Evolutionary conservation across 345 rosid species (phyloP), one percentile per base, ranked within the genome.

Genomic region (Trapa bicornis): DNA sequence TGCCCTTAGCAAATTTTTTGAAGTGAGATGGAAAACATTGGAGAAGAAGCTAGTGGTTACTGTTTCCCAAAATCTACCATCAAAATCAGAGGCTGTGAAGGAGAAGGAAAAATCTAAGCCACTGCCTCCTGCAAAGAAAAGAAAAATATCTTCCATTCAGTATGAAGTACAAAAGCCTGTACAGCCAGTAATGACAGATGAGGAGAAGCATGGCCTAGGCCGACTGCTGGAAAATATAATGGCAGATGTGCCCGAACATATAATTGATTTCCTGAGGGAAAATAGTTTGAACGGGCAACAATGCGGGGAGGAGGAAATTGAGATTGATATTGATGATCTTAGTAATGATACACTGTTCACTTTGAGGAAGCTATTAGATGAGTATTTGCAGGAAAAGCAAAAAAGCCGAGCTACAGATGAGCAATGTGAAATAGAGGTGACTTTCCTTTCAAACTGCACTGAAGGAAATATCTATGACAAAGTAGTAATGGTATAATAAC

Each of bases 241-340:
- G 38, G 83, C 77, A 22, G 96, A 94, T 71, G 73, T 94, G 77
- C 99, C 99, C 58, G 73, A 77, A 16, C 80, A 78, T 72, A 91
- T 94, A n/a, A 78, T 86, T 64, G 92, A 91, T 60, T 91, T 89
- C 73, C 80, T 94, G 74, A 91, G 80, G 81, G 87, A 83, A 73
- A 89, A 89, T 66, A 79, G 96, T 75, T 78, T 85, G 53, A 74
- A 76, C 79, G 96, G 84, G 69, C 85, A 70, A 67, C 89, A 83
- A 50, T 74, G 82, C 50, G 88, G 80, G 13, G 99, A 91, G 68
- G 95, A 87, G 43, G 97, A 91, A 72, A 89, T 94, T 68, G 99
- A 94, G 85, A 89, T 94, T 70, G 99, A 94, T 77, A 91, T 94
- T 68, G 92, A 94, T 72, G 92, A 84, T 71, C 96, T 94, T 37